phyloP scores from a whole-genome alignment of 2,329 filamentous ascomycete species.

The Eurotiales sp. region DNA sequence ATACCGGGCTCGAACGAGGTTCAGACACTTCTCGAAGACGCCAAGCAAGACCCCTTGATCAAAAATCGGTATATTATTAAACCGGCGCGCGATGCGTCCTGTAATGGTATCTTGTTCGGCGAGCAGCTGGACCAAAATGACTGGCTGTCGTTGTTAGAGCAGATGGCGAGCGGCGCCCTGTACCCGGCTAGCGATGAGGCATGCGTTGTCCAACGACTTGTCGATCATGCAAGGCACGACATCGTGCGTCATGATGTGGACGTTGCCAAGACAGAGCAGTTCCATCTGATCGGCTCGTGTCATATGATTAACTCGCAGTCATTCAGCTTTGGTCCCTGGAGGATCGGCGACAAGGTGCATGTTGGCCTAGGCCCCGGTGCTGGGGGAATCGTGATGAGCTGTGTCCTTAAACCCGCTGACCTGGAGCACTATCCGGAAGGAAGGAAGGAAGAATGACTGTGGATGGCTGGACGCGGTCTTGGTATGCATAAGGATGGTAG shows the following conservation, averaged over 20 bases:
- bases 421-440: slow-evolving; percentile 3
- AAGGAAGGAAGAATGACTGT: slow-evolving; percentile 12
- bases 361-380: slow-evolving; percentile 11
- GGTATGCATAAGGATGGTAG: background rate
- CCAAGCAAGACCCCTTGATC: slow-evolving; percentile 2
- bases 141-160: slow-evolving; percentile 21
- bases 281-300: slow-evolving; percentile 26
- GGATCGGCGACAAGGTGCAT: slow-evolving; percentile 23
- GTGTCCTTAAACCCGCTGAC: slow-evolving; percentile 2
- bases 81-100: slow-evolving; percentile 21
- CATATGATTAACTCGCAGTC: slow-evolving; percentile 23
- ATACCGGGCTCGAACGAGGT: slow-evolving; percentile 25
- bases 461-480: background rate
- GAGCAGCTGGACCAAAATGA: slow-evolving; percentile 18
- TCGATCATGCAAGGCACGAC: slow-evolving; percentile 21
- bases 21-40: slow-evolving; percentile 14
- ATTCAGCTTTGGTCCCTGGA: slow-evolving; percentile 21
- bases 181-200: slow-evolving; percentile 6
- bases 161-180: slow-evolving; percentile 14
- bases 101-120: slow-evolving; percentile 25
- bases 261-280: slow-evolving; percentile 3
- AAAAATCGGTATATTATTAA: slow-evolving; percentile 26
- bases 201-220: slow-evolving; percentile 22
- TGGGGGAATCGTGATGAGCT: slow-evolving; percentile 11
- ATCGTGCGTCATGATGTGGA: slow-evolving; percentile 18